A percentile compares a stretch with the other conserved stretches of the same genome.
Evolutionary conservation across 176 grass and related monocot genomes (phyloP).

Genomic region (Avena eriantha): DNA sequence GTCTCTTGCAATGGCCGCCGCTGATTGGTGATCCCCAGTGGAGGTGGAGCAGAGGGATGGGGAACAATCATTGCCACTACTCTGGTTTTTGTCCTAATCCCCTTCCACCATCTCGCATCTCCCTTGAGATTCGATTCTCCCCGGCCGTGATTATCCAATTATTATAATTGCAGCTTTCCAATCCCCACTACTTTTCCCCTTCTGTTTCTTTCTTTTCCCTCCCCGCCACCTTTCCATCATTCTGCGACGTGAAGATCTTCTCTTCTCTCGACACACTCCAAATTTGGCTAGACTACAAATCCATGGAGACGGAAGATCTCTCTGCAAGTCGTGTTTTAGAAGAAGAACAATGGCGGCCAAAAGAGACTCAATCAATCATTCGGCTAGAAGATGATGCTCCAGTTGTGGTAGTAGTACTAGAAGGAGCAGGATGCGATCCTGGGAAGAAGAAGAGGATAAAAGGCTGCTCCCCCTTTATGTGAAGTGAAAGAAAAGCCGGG

Average conservation of each 20-base stretch:
- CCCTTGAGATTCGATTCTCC: conserved; percentile 45
- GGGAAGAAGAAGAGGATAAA: background rate
- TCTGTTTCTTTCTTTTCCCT: background rate
- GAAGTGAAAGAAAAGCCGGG: conserved; percentile 1
- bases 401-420: background rate
- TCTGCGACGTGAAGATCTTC: background rate
- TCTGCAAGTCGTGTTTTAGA: background rate
- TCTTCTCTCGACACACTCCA: background rate
- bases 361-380: background rate
- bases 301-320: background rate
- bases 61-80: conserved; percentile 49
- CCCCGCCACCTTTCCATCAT: background rate
- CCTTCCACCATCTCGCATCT: background rate
- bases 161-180: conserved; percentile 51
- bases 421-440: background rate
- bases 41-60: background rate
- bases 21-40: conserved; percentile 43
- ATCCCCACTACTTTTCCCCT: background rate
- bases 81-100: conserved; percentile 62
- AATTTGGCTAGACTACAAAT: background rate
- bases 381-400: background rate
- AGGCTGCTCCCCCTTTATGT: conserved; percentile 33
- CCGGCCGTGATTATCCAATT: conserved; percentile 19
- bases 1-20: conserved; percentile 12
- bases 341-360: background rate